These are phyloP conservation scores for Pholiota molesta DNA, from an alignment of 768 basidiomycete species.

Conservation along the genomic window DNA sequence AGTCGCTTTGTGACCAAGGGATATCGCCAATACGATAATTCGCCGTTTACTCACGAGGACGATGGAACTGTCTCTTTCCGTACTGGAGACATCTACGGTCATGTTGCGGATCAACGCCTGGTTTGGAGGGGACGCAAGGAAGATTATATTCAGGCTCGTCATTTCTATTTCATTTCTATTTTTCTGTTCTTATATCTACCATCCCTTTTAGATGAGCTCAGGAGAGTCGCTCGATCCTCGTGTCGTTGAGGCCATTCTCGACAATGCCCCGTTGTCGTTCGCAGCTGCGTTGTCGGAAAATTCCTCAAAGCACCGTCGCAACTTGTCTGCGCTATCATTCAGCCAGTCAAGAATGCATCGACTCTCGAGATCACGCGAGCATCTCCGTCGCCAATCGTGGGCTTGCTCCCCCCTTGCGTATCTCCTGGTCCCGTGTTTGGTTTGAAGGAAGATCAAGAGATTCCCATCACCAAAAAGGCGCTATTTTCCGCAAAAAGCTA, in stretches of 20 bases:
- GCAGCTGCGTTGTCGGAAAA: conserved; percentile 35
- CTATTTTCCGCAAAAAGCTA: conserved; percentile 36
- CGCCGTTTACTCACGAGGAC: conserved; percentile 27
- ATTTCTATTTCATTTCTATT: not conserved
- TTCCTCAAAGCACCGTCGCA: conserved; percentile 32
- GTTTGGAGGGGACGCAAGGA: conserved; percentile 38
- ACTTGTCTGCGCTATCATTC: conserved; percentile 34
- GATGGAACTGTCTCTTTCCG: conserved; percentile 32
- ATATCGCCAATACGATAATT: conserved; percentile 31
- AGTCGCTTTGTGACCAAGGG: conserved; percentile 31
- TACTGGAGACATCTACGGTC: conserved; percentile 35
- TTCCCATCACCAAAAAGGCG: conserved; percentile 36
- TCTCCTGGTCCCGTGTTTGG: conserved; percentile 34
- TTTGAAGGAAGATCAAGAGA: conserved; percentile 28
- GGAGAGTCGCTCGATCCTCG: conserved; percentile 39
- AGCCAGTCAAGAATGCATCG: conserved; percentile 22
- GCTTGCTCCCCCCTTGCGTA: conserved; percentile 35
- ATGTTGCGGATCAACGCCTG: conserved; percentile 22
- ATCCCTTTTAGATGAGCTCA: conserved; percentile 28
- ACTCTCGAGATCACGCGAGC: conserved; percentile 29
- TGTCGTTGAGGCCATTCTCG: conserved; percentile 30
- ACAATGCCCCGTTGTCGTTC: conserved; percentile 26
- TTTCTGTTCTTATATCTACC: not conserved
- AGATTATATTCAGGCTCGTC: conserved; percentile 34
- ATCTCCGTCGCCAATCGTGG: conserved; percentile 31